Base-by-base conservation (phyloP, 2,329 filamentous ascomycete genomes). In the Verticillium tricorpus region DNA sequence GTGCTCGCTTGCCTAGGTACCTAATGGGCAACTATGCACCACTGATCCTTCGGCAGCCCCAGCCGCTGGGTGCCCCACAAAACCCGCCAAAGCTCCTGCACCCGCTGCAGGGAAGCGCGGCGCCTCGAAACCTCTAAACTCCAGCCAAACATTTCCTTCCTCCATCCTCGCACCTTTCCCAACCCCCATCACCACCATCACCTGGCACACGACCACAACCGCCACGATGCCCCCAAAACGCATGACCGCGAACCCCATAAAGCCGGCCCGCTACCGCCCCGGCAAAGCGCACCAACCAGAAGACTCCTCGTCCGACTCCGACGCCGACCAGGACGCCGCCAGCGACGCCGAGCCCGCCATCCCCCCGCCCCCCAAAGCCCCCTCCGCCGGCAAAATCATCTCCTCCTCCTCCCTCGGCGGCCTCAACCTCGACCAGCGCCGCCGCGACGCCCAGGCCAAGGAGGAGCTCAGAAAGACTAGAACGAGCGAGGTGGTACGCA, bases 161-260 rank as follows among this genome's bases (percentile, higher is more conserved):
- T 50, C 2, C 17, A 14, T 19, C 15, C 39, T 28, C 28, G 28
- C 25, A 28, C 28, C 4, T 5, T 6, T 28, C 28, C 28, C 28
- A 19, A 1, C 39, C 17, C 17, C 17, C 39, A 45, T 6, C 39
- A 35, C 8, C n/a, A 19, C 39, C 39, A 19, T 8, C 39, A 9
- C 40, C 40, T 12, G 12, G 5, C 40, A 25, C 40, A n/a, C 19
- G 5, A 12, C n/a, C 40, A 8, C 22, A 56, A 54, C 39, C 39
- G 8, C 62, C 66, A 70, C 56, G 37, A 86, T 85, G 83, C 88
- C 90, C 64, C 86, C 89, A 14, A 93, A 91, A 74, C 90, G 91
- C 71, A 97, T 98, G 91, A 98, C 94, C 65, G 93, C 93, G 65
- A 97, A 97, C 72, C 93, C 92, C 3, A 78, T 89, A 62, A 88